These are phyloP conservation scores for Teratosphaeria epicoccoides DNA, from an alignment of 2,329 filamentous ascomycete species.

Conservation along the genomic window DNA sequence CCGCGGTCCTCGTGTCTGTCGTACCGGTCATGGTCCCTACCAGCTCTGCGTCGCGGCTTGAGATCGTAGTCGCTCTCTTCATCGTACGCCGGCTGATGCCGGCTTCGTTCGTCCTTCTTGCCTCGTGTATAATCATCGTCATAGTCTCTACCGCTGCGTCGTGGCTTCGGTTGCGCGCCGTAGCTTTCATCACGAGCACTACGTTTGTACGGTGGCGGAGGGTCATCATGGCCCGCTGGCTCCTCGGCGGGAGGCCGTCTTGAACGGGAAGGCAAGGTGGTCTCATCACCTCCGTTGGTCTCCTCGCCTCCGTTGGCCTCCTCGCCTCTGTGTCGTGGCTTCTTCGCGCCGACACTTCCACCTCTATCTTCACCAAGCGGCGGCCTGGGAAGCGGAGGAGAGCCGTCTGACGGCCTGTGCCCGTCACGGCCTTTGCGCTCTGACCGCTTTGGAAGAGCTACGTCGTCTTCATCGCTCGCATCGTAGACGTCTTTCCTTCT, in stretches of 20 bases:
- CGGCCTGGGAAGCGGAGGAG: constrained; percentile 7
- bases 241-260: neutral
- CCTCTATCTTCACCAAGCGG: constrained; percentile 8
- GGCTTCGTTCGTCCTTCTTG: neutral
- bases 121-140: constrained; percentile 3
- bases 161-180: neutral
- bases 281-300: neutral
- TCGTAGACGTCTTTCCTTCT: constrained; percentile 16
- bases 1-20: constrained; percentile 14
- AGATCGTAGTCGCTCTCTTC: constrained; percentile 6
- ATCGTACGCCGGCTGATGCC: constrained; percentile 3
- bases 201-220: constrained; percentile 2
- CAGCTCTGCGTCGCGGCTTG: neutral
- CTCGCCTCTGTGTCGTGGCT: neutral
- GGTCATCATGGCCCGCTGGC: constrained; percentile 1
- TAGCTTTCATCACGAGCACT: neutral
- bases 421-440: neutral
- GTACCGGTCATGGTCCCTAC: constrained; percentile 4
- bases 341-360: constrained; percentile 1
- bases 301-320: neutral
- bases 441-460: constrained; percentile 6
- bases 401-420: constrained; percentile 1
- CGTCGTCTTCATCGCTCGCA: constrained; percentile 21
- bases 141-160: constrained; percentile 7
- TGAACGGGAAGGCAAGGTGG: neutral